These are phyloP conservation scores for Sideroxylon spinosum DNA, from an alignment of 179 eudicot species.

Conservation along the genomic window DNA sequence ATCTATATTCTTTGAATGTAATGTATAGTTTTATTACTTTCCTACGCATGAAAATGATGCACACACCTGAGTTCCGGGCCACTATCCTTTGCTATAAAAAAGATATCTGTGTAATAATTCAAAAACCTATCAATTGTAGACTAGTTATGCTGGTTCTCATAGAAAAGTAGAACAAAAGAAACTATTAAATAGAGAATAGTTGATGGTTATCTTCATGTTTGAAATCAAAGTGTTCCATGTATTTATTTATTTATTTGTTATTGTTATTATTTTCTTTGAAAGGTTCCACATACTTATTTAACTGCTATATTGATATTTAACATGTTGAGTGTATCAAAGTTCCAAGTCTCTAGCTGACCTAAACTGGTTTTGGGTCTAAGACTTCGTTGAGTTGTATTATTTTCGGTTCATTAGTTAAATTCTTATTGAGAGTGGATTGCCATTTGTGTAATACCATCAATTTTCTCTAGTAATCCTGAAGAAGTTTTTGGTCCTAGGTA, in stretches of 20 bases:
- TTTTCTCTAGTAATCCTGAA: not conserved
- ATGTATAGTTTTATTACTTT: not conserved
- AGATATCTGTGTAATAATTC: not conserved
- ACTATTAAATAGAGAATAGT: no score
- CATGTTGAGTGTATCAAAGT: not conserved
- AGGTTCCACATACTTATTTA: not conserved
- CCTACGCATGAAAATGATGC: not conserved
- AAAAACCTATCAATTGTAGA: not conserved
- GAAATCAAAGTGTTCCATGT: not conserved
- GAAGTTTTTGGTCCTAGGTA: not conserved
- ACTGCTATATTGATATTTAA: not conserved
- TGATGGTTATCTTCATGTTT: not conserved
- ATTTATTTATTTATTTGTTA: no score
- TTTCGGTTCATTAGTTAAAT: not conserved
- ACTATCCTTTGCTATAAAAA: not conserved
- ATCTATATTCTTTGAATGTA: not conserved
- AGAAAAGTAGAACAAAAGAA: no score
- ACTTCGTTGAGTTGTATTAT: no score
- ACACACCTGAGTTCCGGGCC: not conserved
- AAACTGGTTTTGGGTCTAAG: no score
- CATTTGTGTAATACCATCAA: not conserved
- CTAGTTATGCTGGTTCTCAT: no score
- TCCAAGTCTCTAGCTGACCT: no score
- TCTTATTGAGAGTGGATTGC: not conserved
- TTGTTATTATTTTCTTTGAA: no score